Base-by-base conservation (phyloP, 371 early-diverging fungal genomes). In the Syncephalastrum monosporum region DNA sequence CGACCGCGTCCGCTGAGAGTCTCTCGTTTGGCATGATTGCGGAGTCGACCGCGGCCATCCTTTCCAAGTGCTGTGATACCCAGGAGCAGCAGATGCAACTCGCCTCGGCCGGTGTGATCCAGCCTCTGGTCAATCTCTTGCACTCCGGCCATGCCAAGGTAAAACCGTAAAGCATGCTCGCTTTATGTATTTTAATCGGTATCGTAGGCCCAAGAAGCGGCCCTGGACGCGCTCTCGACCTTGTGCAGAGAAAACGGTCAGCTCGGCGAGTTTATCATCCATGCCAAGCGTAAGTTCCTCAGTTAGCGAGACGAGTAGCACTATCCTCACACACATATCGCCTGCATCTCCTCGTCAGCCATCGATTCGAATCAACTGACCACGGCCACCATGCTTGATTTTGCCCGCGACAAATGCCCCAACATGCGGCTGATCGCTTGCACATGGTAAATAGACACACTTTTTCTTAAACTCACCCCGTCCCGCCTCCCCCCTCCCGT, bases 181-280 rank as follows among this genome's bases (percentile, higher is more conserved):
- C 45, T 12, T 10, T 10, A 0, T 2, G 2, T 33, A 33, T 5
- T 29, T 23, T 6, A 33, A 51, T 14, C 27, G 27, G 27, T 27
- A 27, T 50, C 21, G 59, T 56, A 80, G 74, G 83, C 87, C 3
- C 91, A 91, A 62, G 91, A 91, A 62, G 87, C 93, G 4, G 89
- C 90, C 3, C 66, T 93, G 56, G 91, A 90, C 60, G 91, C 91
- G 0, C 63, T 94, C 23, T 82, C 87, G 0, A 79, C 82, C 1
- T 61, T 94, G 23, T 81, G 83, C 59, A 79, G 81, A 16, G 87
- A 85, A 29, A 90, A 91, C 56, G 56, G 75, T 10, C 77, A 75
- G 8, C 53, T 87, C 43, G 85, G 82, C 5, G 67, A 69, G 29
- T 54, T 58, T 13, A 73, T 87, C 15, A 75, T 81, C 17, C 71